Evolutionary conservation across 2,329 filamentous ascomycete genomes (phyloP).

Genomic region (Ophiostoma himal-ulmi): DNA sequence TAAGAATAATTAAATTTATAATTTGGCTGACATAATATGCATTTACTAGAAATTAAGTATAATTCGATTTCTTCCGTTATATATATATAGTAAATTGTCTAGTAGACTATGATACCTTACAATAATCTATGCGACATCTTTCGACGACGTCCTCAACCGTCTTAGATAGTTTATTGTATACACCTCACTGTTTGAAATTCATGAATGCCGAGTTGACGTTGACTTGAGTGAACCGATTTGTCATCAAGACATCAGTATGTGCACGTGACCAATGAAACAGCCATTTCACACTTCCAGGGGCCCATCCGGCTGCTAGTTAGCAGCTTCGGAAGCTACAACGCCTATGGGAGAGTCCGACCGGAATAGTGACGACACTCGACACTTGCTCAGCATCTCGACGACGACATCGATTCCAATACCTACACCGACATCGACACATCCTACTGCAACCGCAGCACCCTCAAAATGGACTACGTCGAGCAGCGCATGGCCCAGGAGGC

Average conservation of each 20-base stretch:
- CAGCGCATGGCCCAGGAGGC: slow-evolving; percentile 51
- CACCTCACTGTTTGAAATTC: too few species aligned
- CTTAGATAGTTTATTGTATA: too few species aligned
- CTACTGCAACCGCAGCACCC: not conserved
- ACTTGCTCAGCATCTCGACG: not conserved
- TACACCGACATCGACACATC: not conserved
- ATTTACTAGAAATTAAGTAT: too few species aligned
- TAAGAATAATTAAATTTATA: too few species aligned
- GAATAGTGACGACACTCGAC: not conserved
- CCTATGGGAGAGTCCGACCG: not conserved
- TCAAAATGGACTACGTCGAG: slow-evolving; percentile 51
- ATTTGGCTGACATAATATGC: too few species aligned
- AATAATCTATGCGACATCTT: too few species aligned
- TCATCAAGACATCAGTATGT: not conserved
- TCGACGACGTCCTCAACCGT: too few species aligned
- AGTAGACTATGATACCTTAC: too few species aligned
- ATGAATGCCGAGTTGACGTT: not conserved
- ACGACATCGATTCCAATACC: not conserved
- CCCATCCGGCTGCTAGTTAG: not conserved
- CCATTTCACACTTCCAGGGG: not conserved
- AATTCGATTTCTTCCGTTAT: too few species aligned
- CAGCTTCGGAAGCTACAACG: slow-evolving; percentile 5
- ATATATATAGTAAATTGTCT: too few species aligned
- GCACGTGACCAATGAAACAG: slow-evolving; percentile 1
- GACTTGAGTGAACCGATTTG: not conserved